Conservation (phyloP, 1,284 basidiomycete species). For the Marasmius sp. region DNA sequence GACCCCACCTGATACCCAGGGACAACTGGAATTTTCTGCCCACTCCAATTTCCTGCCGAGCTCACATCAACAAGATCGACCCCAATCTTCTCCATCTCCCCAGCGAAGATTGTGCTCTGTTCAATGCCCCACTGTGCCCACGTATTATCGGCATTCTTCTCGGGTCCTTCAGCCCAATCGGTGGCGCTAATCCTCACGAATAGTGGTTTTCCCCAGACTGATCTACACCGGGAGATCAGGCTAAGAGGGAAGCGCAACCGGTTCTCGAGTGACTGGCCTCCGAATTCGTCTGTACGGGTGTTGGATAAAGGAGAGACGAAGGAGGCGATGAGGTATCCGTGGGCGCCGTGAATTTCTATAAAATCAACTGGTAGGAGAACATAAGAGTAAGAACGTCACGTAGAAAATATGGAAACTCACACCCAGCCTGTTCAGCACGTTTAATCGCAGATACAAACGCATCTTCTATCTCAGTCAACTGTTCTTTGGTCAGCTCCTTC, state of each 20-base stretch:
- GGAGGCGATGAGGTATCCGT: conserved; percentile 21
- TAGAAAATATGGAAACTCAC: conserved; percentile 34
- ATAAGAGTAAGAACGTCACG: background rate
- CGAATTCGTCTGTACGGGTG: conserved; percentile 66
- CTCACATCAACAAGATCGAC: conserved; percentile 76
- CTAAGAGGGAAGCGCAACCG: conserved; percentile 69
- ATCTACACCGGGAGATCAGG: conserved; percentile 51
- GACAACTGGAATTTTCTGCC: conserved; percentile 56
- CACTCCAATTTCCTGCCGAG: conserved; percentile 65
- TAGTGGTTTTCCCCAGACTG: conserved; percentile 66
- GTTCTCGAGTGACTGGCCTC: conserved; percentile 72
- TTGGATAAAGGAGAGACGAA: conserved; percentile 78
- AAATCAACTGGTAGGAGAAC: conserved; percentile 41
- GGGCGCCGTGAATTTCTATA: conserved; percentile 28
- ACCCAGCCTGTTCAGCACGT: conserved; percentile 63
- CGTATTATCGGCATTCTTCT: conserved; percentile 52
- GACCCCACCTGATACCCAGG: conserved; percentile 67
- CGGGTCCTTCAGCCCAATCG: conserved; percentile 78
- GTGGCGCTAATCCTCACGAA: conserved; percentile 75
- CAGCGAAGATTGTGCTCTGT: conserved; percentile 64
- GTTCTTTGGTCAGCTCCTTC: conserved; percentile 48
- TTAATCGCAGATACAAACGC: conserved; percentile 66
- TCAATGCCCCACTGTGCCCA: conserved; percentile 78
- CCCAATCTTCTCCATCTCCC: conserved; percentile 58
- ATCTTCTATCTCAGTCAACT: conserved; percentile 62